Conservation (phyloP, 768 basidiomycete species). For the Termitomyces sp. region DNA sequence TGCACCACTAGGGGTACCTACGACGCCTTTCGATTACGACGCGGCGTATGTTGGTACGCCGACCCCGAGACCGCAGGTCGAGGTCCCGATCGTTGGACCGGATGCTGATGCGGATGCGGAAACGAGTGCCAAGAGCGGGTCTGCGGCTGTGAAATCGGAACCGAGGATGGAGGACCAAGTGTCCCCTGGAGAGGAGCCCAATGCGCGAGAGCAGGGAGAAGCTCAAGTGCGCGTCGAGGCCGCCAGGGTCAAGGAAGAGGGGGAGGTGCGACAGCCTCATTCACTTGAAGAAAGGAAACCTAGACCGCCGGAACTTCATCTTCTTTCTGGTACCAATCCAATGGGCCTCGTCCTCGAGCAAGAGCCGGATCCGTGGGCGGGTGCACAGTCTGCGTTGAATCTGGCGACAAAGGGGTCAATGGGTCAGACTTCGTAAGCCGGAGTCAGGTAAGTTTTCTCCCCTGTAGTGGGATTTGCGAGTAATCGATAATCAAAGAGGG, state of each 20-base stretch:
- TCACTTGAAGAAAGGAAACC: background rate
- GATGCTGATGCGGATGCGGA: background rate
- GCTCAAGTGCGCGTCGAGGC: background rate
- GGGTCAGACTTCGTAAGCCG: no score
- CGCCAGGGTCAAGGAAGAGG: background rate
- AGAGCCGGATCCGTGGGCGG: background rate
- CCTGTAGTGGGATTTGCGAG: no score
- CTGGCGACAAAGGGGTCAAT: background rate
- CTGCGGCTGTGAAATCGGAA: background rate
- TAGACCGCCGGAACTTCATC: background rate
- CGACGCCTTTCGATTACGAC: slow-evolving; percentile 5
- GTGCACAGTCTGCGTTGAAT: background rate
- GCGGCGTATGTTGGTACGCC: background rate
- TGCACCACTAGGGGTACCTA: slow-evolving; percentile 2
- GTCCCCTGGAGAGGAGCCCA: background rate
- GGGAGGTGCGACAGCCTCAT: background rate
- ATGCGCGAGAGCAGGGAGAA: background rate
- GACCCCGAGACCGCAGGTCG: background rate
- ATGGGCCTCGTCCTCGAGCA: background rate
- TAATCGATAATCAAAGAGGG: background rate
- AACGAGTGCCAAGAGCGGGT: background rate
- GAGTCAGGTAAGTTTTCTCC: background rate
- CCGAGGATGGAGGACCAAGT: background rate
- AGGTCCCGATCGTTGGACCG: background rate
- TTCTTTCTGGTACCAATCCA: background rate